Evolutionary conservation across 2,329 filamentous ascomycete genomes (phyloP), one percentile per base, ranked within the genome.

Genomic region (Aureobasidium vineae): DNA sequence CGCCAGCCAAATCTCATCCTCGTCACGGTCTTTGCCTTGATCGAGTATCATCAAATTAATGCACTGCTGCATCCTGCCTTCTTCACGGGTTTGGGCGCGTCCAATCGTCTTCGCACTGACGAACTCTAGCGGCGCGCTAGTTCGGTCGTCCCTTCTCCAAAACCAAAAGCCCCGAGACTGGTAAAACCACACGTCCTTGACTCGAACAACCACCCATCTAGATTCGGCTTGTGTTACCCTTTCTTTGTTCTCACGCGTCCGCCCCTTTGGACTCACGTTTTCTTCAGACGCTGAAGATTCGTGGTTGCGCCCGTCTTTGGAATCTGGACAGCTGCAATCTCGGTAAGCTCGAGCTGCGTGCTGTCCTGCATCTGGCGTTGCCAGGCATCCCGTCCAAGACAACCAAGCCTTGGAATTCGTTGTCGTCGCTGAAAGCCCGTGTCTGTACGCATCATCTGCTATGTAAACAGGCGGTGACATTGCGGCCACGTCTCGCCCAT

Each of bases 201-300:
- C 43, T 60, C 28, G 56, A 60, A 23, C 8, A 43, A 45, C 40
- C 40, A 41, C 15, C 40, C 15, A 31, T 59, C 56, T 33, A 41
- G 40, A 45, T 21, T 28, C 28, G 41, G 40, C 4, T n/a, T 47
- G 56, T 60, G 41, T 40, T 36, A 5, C 31, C 36, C 26, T 13
- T n/a, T 28, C 43, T 31, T 60, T 47, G 45, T 63, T 43, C 16
- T 63, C 21, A 63, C 45, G 5, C 8, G 31, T 63, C 45, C 31
- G 7, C 28, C 21, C 49, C n/a, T 40, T 50, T 16, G 11, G 43
- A 10, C 31, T 50, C 43, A 63, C 43, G 45, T 49, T 49, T 50
- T 63, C 59, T 40, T 38, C 59, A 63, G 59, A 50, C 40, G 31
- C 59, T 63, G 59, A 50, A 63, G 59, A 50, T 19, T 31, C 45